Base-by-base conservation (phyloP, 257 asterid species). In the Solanum ossicruentum region DNA sequence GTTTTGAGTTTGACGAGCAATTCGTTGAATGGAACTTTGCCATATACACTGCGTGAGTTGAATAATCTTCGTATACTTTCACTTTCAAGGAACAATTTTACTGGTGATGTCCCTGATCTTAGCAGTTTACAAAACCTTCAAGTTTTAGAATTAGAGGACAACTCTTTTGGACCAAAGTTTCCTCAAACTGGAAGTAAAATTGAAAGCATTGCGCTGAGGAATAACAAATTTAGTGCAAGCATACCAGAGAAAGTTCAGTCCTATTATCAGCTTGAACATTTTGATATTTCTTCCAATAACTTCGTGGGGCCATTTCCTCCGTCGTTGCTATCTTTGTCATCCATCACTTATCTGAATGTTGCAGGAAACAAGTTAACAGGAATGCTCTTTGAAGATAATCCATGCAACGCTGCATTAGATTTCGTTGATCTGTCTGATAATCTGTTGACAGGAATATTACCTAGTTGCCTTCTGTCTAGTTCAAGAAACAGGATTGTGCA, bases 301-400 rank as follows among this genome's bases (percentile, higher is more conserved):
- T 91, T 94, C 80, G 91, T 96, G 55, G 98, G 97, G 28, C 99
- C 97, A 5, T 93, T 96, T 85, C 98, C 94, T 7, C 55, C 95
- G 11, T 90, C 92, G 49, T 45, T 96, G 87, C 45, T 96, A 58
- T 92, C 99, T 52, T 90, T 93, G 69, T 95, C 98, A 16, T 91
- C 93, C 36, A 84, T 96, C 84, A 70, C 82, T 43, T 93, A 85
- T 84, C 85, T 96, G 28, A 91, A 93, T 75, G 87, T 96, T 57
- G 88, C 96, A 18, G 91, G 86, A 52, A 96, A 96, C 86, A 93
- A 86, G 65, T 87, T 96, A 80, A 94, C 98, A 3, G 99, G 98
- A 54, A 88, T 89, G 98, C 91, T 96, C 52, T 88, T 88, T 21
- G 94, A 92, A 49, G 84, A 89, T 85, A 88, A 89, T 16, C 84